A percentile compares a stretch with the other conserved stretches of the same genome.
phyloP scores from a whole-genome alignment of 2,329 filamentous ascomycete species.

The Rhinocladiella mackenziei region DNA sequence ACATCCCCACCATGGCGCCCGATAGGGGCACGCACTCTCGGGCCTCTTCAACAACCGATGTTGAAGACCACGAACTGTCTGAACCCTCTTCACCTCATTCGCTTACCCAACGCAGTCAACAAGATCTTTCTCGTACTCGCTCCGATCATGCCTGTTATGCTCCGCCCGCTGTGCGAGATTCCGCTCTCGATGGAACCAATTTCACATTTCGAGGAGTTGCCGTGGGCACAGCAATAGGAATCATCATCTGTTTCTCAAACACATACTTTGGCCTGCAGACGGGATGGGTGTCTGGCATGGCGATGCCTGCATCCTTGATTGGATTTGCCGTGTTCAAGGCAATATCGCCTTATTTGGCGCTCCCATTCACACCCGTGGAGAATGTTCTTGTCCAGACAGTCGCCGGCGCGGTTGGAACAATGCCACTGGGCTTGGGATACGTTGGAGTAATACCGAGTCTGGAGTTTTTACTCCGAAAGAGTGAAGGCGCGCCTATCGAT shows the following conservation, averaged over 20 bases:
- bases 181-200: conserved; percentile 53
- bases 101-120: conserved; percentile 1
- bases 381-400: conserved; percentile 97
- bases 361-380: conserved; percentile 89
- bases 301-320: conserved; percentile 91
- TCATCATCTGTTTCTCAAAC: conserved; percentile 92
- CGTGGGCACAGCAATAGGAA: conserved; percentile 77
- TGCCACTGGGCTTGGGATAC: conserved; percentile 93
- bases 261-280: conserved; percentile 99
- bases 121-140: conserved; percentile 10
- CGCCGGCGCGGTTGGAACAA: conserved; percentile 89
- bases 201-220: conserved; percentile 80
- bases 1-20: conserved; percentile 21
- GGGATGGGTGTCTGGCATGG: conserved; percentile 81
- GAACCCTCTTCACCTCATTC: conserved; percentile 3
- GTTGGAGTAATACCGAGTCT: conserved; percentile 91
- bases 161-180: conserved; percentile 16
- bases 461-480: conserved; percentile 72
- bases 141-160: conserved; percentile 28
- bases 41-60: conserved; percentile 11
- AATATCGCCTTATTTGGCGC: conserved; percentile 65
- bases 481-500: conserved; percentile 73
- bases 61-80: conserved; percentile 20
- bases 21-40: conserved; percentile 21
- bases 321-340: conserved; percentile 91